Conservation (phyloP, 2,329 filamentous ascomycete genomes). For the Fusarium penzigii region DNA sequence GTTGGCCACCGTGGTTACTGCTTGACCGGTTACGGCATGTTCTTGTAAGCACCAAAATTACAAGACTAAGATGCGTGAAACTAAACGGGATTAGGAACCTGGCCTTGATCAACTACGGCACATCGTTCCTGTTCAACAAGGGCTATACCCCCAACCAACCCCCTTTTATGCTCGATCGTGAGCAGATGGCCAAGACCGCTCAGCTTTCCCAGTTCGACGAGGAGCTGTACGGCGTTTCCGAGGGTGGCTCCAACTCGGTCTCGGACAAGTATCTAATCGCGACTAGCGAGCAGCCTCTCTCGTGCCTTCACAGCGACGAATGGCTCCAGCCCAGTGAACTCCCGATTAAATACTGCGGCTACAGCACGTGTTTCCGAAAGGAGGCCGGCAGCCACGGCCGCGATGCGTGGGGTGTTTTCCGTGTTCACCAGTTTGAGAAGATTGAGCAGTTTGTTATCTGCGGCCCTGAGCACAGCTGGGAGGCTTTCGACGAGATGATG, state of each 20-base stretch:
- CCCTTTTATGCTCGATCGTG: conserved; percentile 91
- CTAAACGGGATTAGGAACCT: conserved; percentile 57
- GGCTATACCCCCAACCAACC: conserved; percentile 81
- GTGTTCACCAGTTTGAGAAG: conserved; percentile 98
- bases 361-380: conserved; percentile 93
- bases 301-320: conserved; percentile 87
- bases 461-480: conserved; percentile 89
- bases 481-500: conserved; percentile 94
- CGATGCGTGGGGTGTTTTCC: conserved; percentile 97
- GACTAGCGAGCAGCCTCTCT: conserved; percentile 93
- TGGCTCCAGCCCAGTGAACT: conserved; percentile 85
- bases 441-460: conserved; percentile 79
- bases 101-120: conserved; percentile 90
- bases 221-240: conserved; percentile 95
- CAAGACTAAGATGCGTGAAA: background rate
- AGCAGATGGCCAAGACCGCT: conserved; percentile 97
- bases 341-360: conserved; percentile 81
- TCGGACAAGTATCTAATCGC: conserved; percentile 82
- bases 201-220: conserved; percentile 98
- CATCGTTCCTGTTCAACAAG: conserved; percentile 70
- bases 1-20: conserved; percentile 96
- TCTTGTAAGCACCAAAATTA: conserved; percentile 49
- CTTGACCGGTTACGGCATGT: conserved; percentile 84
- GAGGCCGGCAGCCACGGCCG: conserved; percentile 85
- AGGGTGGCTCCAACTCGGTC: conserved; percentile 79